Evolutionary conservation across 208 protist species (phyloP), one percentile per base, ranked within the genome.

Genomic region (Leishmania major): DNA sequence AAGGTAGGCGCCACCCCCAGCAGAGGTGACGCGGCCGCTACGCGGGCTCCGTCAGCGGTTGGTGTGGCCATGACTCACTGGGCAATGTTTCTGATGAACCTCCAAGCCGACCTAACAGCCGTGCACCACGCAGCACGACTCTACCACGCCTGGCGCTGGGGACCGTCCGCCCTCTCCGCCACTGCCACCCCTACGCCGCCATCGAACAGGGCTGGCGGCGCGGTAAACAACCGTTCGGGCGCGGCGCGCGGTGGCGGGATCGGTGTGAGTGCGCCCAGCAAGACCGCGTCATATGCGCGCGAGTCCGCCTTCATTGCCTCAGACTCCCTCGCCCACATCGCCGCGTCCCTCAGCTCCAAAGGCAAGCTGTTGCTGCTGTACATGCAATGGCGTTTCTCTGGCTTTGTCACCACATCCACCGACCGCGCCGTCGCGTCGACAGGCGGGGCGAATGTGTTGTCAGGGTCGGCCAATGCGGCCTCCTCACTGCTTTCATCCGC

Each of bases 11-110:
- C 57, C 37, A 66, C 35, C 19, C 45, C 45, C 28, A 35, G 35
- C 11, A 35, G 53, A 37, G 22, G n/a, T 67, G 60, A 47, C 28
- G 77, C 66, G 28, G 73, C 71, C 19, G 51, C 55, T 35, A 79
- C 78, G 8, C 78, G 83, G 49, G 67, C 74, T 2, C 64, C 74
- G 43, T 86, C 77, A 53, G 83, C 83, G 10, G 83, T 86, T 8
- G 78, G 78, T n/a, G 83, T 86, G 40, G 78, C 83, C 22, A 82
- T 86, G 83, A 86, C 83, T 31, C 83, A 86, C 64, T 86, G 83
- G 83, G 62, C 74, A 0, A 60, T 86, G 55, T 86, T 86, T 76
- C 69, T 86, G 62, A 25, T 75, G 40, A 80, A 62, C n/a, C 78
- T 86, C 40, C 72, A 80, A 35, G 62, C 62, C 2, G 78, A 86